Conservation (phyloP, 2,329 filamentous ascomycete genomes). For the Didymella exigua region DNA sequence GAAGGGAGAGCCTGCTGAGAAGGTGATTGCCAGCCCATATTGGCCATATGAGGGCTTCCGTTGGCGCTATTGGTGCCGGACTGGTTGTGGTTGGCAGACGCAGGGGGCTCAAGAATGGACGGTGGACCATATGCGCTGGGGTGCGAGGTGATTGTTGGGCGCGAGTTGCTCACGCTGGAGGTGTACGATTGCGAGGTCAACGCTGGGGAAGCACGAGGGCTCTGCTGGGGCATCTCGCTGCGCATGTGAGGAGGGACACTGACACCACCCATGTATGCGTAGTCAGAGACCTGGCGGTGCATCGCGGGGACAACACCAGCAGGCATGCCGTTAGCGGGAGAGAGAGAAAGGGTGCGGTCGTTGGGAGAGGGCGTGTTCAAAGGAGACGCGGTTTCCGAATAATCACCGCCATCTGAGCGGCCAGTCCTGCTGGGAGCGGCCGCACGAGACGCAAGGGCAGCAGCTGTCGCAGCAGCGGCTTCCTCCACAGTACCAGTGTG, state of each 20-base stretch:
- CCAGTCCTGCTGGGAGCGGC: constrained; percentile 56
- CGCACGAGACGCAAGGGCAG: constrained; percentile 71
- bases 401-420: constrained; percentile 72
- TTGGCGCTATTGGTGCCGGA: constrained; percentile 65
- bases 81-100: constrained; percentile 77
- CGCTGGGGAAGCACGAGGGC: constrained; percentile 68
- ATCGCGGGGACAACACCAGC: constrained; percentile 66
- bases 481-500: constrained; percentile 96
- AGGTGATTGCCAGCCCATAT: constrained; percentile 85
- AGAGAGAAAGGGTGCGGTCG: constrained; percentile 80
- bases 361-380: constrained; percentile 81
- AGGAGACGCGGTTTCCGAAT: constrained; percentile 74
- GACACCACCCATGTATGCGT: constrained; percentile 77
- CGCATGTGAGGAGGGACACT: constrained; percentile 84
- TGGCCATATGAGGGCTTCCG: constrained; percentile 84
- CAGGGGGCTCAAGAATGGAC: constrained; percentile 79
- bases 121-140: constrained; percentile 82
- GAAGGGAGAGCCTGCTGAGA: constrained; percentile 74
- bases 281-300: constrained; percentile 71
- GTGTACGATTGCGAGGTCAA: constrained; percentile 67
- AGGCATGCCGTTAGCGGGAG: constrained; percentile 76
- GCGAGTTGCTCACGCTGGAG: constrained; percentile 58
- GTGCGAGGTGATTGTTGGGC: constrained; percentile 78
- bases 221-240: constrained; percentile 71
- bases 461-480: constrained; percentile 84